phyloP scores from a whole-genome alignment of 352 stramenopile species.

The Globisporangium mamillatum region DNA sequence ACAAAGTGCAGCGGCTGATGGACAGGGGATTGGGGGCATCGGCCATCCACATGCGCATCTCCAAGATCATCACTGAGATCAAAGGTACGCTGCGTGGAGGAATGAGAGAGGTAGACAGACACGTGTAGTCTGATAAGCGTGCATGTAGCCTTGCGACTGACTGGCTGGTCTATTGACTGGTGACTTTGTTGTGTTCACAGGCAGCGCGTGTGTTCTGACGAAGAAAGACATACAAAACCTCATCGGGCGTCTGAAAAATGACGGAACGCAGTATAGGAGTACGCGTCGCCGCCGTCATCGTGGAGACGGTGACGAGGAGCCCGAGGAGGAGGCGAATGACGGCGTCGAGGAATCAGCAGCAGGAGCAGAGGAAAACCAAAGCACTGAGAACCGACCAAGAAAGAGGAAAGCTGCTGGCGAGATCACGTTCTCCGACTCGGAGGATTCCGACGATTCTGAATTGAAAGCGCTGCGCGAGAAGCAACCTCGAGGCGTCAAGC shows the following conservation, averaged over 20 bases:
- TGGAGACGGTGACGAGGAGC: not conserved
- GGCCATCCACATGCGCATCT: no score
- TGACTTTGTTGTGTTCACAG: not conserved
- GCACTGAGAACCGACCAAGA: not conserved
- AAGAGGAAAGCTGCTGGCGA: slow-evolving; percentile 3
- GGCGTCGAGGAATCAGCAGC: no score
- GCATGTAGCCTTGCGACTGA: not conserved
- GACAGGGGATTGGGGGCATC: no score
- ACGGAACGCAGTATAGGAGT: no score
- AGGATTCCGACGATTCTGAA: not conserved
- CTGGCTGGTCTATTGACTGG: not conserved
- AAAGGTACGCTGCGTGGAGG: not conserved
- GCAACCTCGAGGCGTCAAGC: not conserved
- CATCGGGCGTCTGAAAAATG: not conserved
- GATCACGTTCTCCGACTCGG: not conserved
- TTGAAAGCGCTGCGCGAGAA: not conserved
- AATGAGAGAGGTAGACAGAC: no score
- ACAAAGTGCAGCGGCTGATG: no score
- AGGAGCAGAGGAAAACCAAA: not conserved
- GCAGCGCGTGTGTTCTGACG: not conserved
- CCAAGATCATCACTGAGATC: not conserved
- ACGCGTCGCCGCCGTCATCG: no score
- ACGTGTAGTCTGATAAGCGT: no score
- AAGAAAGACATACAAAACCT: not conserved
- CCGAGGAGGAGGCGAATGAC: not conserved